These are phyloP conservation scores for Chaetothyriales sp. DNA, from an alignment of 2,329 filamentous ascomycete genomes.

Conservation along the genomic window DNA sequence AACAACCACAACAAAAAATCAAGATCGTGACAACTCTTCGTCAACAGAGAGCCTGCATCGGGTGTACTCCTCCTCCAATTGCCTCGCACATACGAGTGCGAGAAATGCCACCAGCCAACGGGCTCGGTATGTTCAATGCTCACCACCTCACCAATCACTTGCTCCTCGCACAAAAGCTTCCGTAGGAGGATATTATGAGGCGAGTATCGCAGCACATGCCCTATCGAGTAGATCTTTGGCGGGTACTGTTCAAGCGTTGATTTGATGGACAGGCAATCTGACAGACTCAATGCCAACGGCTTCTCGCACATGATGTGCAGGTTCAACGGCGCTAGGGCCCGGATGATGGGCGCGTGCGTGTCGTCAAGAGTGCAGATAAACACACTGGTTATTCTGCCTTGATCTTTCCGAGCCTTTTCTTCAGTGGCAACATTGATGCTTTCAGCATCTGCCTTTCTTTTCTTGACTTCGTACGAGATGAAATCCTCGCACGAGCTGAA, in stretches of 20 bases:
- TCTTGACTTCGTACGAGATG: slow-evolving; percentile 47
- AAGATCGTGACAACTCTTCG: slow-evolving; percentile 93
- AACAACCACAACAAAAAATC: slow-evolving; percentile 87
- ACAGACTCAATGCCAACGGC: slow-evolving; percentile 66
- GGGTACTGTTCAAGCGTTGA: slow-evolving; percentile 14
- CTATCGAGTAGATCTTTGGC: slow-evolving; percentile 64
- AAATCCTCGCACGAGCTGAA: slow-evolving; percentile 67
- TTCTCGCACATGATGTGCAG: slow-evolving; percentile 94
- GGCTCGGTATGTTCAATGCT: slow-evolving; percentile 88
- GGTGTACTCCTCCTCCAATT: slow-evolving; percentile 78
- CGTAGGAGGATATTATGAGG: slow-evolving; percentile 81
- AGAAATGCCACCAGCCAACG: slow-evolving; percentile 92
- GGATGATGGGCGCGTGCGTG: slow-evolving; percentile 69
- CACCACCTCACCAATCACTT: slow-evolving; percentile 68
- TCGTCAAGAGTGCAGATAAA: slow-evolving; percentile 74
- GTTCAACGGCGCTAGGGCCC: slow-evolving; percentile 52
- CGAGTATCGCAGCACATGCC: slow-evolving; percentile 85
- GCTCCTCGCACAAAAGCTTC: slow-evolving; percentile 60
- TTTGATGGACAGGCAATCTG: slow-evolving; percentile 53
- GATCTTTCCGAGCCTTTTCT: slow-evolving; percentile 39
- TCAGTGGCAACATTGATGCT: slow-evolving; percentile 35
- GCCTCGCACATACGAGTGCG: slow-evolving; percentile 76
- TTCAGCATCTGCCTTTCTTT: slow-evolving; percentile 43
- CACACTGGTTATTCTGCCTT: slow-evolving; percentile 30
- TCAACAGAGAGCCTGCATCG: slow-evolving; percentile 63